Percentiles rank a stretch among this genome's conserved stretches.
Evolutionary conservation across 257 asterid species (phyloP).

Genomic region (Primulina tabacum): DNA sequence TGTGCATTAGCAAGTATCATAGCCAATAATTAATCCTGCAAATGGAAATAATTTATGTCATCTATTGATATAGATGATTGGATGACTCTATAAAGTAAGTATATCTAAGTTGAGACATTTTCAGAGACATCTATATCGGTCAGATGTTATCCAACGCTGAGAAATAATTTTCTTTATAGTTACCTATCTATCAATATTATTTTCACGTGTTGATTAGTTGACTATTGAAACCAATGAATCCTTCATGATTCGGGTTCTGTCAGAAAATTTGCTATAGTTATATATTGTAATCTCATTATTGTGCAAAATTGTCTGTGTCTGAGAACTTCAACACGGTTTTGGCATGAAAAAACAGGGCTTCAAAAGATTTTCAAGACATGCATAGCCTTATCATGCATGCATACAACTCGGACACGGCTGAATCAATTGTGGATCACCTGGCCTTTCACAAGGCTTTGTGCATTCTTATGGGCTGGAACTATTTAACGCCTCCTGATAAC

Average conservation of each 20-base stretch:
- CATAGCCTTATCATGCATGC: constrained; percentile 89
- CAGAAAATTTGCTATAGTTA: constrained; percentile 16
- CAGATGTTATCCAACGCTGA: constrained; percentile 3
- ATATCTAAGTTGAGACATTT: constrained; percentile 2
- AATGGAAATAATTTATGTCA: constrained; percentile 10
- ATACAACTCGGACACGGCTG: constrained; percentile 63
- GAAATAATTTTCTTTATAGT: neutral
- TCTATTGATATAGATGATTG: constrained; percentile 14
- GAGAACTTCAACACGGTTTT: constrained; percentile 50
- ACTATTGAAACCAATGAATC: constrained; percentile 9
- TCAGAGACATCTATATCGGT: neutral
- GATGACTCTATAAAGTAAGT: constrained; percentile 7
- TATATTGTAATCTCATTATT: constrained; percentile 29
- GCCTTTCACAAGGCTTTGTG: constrained; percentile 92
- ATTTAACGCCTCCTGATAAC: constrained; percentile 71
- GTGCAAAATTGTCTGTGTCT: constrained; percentile 31
- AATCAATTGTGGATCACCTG: constrained; percentile 74
- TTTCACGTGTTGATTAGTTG: constrained; percentile 9
- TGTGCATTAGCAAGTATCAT: constrained; percentile 3
- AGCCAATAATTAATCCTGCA: neutral
- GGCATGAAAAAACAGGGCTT: constrained; percentile 74
- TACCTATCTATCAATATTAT: neutral
- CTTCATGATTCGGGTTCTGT: constrained; percentile 11
- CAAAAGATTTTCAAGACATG: constrained; percentile 71
- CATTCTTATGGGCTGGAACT: constrained; percentile 96